Evolutionary conservation across 1,139 yeast species (phyloP), one percentile per base, ranked within the genome.

Genomic region (Yamadazyma epiphylla): DNA sequence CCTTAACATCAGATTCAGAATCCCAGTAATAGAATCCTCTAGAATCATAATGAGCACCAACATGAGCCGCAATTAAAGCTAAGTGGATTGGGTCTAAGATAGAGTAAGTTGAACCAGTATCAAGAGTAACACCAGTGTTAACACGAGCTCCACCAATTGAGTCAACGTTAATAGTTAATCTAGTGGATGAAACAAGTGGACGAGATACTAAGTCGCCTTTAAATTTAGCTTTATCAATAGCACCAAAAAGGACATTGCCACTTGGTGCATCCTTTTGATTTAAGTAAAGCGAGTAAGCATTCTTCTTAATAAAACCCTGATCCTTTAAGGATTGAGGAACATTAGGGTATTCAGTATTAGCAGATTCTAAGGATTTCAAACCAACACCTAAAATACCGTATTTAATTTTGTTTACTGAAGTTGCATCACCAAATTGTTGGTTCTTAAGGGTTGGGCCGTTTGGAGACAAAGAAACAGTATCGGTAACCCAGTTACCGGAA

Each of bases 191-290:
- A 28, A 60, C 45, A 16, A 60, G 56, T 2, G 60, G 58, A 12
- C 60, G 52, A 1, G 59, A 51, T 23, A 40, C 41, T 40, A 76
- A 59, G 5, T 57, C 45, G 0, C 82, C 83, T 0, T 54, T 29
- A 47, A 64, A 74, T 47, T 73, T 74, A 22, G 70, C 59, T 27
- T 60, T 56, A 50, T 78, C 84, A 9, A 76, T 58, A 5, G 78
- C 84, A 6, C 84, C 84, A 49, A 78, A 74, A 29, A 77, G 51
- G 15, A 78, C 43, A 13, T 60, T 47, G 2, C 84, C 84, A 2
- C 55, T 35, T 5, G 39, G 29, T 21, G 51, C 43, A 29, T 40
- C 51, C 1, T 45, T 28, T 12, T 53, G 53, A 37, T 66, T 64
- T 33, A 77, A 60, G 55, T 70, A 77, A 57, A 51, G 74, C 46